Base-by-base conservation (phyloP, 2,329 filamentous ascomycete species). In the Aspergillus tubingensis region DNA sequence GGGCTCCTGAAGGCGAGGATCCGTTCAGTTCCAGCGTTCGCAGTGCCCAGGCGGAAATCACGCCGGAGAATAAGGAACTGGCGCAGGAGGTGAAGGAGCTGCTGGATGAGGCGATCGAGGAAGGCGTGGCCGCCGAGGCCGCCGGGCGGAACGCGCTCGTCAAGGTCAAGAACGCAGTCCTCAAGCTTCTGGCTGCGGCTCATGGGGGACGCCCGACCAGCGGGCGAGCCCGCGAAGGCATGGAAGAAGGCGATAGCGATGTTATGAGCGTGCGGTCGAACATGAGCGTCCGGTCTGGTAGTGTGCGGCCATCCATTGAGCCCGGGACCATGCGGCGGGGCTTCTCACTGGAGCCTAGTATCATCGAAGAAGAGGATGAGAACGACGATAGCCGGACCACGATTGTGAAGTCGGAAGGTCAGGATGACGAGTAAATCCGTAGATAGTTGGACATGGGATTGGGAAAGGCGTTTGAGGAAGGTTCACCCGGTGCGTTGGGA, bases 1-100 rank as follows among this genome's bases (percentile, higher is more conserved):
- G 74, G 11, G 70, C 65, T n/a, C 76, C 83, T 32, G 80, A 85
- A 30, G 87, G 88, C 1, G 87, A 91, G 3, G 87, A 91, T 41
- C 48, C 77, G 86, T 58, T 81, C 81, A 19, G 89, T 87, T 74
- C 71, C 15, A 78, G 76, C 52, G 68, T 69, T 19, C 72, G 73
- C 52, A 79, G 81, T 50, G 78, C 77, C 4, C 79, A 85, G 8
- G 78, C 84, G 48, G 77, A 76, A 21, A 78, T 81, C 50, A 74
- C 82, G 2, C 82, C 82, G 1, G 74, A 79, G 2, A 83, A 87
- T 55, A 79, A 79, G 5, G 79, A 83, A 19, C 78, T 83, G 32
- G 78, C 81, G 5, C 84, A 85, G 50, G 76, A 79, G 21, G 75
- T 87, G n/a, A 79, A 81, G 62, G 87, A 86, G 64, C 67, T 88